Conservation (phyloP, 495 filamentous ascomycete genomes). For the Aspergillus affinis region DNA sequence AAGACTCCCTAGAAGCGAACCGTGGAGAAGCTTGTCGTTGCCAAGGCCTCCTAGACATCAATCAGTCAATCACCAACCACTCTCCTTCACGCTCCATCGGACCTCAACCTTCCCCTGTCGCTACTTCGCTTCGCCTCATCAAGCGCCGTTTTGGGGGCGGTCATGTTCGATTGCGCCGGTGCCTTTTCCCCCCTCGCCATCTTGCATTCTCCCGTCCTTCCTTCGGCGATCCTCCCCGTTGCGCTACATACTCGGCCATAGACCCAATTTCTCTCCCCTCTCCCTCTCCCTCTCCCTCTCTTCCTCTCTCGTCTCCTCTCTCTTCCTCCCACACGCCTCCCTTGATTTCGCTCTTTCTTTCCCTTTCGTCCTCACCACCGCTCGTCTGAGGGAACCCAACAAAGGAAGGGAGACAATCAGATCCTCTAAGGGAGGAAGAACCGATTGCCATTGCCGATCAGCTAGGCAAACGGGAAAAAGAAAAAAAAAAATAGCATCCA, state of each 20-base stretch:
- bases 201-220: conserved; percentile 3
- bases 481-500: not conserved
- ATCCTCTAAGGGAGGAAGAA: not conserved
- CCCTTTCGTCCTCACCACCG: not conserved
- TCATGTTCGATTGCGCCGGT: conserved; percentile 20
- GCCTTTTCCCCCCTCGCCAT: conserved; percentile 15
- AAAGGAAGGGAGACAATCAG: not conserved
- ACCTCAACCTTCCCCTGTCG: not conserved
- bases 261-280: not conserved
- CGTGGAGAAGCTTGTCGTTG: not conserved
- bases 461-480: conserved; percentile 1
- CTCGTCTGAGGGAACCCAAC: not conserved
- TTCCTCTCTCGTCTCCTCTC: not conserved
- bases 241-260: conserved; percentile 1
- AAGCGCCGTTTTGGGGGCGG: conserved; percentile 11
- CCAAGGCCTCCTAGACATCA: not conserved
- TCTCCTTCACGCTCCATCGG: not conserved
- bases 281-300: not conserved
- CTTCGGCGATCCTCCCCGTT: conserved; percentile 1
- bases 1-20: not conserved
- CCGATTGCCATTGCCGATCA: not conserved
- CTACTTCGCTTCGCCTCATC: conserved; percentile 2
- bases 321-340: not conserved
- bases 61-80: not conserved
- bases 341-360: not conserved